Base-by-base conservation (phyloP, 148 eudicot species). In the Chenopodium formosanum region DNA sequence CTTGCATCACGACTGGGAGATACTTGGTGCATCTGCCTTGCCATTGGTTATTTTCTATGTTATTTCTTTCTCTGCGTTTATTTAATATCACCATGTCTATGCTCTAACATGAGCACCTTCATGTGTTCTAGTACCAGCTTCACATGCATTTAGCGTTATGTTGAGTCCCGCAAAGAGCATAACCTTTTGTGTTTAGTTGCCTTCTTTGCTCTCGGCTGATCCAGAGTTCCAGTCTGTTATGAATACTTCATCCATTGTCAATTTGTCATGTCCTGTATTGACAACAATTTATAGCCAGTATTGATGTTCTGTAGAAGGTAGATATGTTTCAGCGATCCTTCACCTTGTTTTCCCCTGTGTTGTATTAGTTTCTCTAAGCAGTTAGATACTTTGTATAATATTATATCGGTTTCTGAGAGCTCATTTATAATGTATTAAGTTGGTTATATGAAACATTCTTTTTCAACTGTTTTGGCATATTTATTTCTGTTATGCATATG, bases 21-120 rank as follows among this genome's bases (percentile, higher is more conserved):
- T 89, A 76, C 84, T 90, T 74, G 86, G 92, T 74, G 87, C 88
- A 75, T 87, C 92, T n/a, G 92, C 94, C 67, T 87, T 94, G 79
- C 94, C 93, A 47, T 82, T 82, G 68, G 87, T 94, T 78, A 1
- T 34, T 32, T 16, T 31, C 47, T 69, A 50, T 50, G 53, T 10
- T 50, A 11, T 50, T 50, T 11, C 2, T 50, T 50, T 9, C 12
- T 50, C 14, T 50, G 16, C 14, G 53, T 11, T 50, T 50, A 50
- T 13, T 37, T 37, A 37, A 37, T 37, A 6, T 37, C 7, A 37
- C 44, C 44, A 0, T 37, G 44, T 6, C 44, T 37, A 37, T 37
- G 44, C 44, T 37, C 44, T 37, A 37, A 6, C 44, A 37, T 37
- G 7, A 50, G 14, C 14, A 50, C 13, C 14, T 50, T 10, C 53